Evolutionary conservation across 116 monocot genomes (phyloP).

Genomic region (Iris pallida): DNA sequence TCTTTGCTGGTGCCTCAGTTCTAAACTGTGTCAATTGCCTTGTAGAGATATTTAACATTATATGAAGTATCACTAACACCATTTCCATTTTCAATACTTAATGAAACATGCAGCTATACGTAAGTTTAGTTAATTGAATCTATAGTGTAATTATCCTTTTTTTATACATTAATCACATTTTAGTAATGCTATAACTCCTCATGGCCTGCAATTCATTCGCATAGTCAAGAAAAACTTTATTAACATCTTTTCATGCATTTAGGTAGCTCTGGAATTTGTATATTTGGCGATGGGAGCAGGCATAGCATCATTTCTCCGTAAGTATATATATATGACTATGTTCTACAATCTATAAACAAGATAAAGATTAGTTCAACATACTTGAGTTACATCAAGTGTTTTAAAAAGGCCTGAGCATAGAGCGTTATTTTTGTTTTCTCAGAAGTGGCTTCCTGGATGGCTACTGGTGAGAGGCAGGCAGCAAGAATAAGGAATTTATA

Average conservation of each 20-base stretch:
- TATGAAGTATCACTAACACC: no score
- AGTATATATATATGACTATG: conserved; percentile 18
- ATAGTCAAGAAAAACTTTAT: background rate
- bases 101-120: background rate
- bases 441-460: conserved; percentile 43
- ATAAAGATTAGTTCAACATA: background rate
- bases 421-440: background rate
- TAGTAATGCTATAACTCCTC: background rate
- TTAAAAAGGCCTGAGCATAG: background rate
- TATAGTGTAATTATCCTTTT: background rate
- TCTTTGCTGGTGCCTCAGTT: no score
- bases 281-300: conserved; percentile 45
- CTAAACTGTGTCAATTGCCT: no score
- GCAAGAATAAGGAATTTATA: conserved; percentile 51
- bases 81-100: no score
- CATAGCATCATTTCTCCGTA: conserved; percentile 43
- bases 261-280: conserved; percentile 42
- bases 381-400: background rate
- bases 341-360: background rate
- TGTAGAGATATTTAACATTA: no score
- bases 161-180: background rate
- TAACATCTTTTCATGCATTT: background rate
- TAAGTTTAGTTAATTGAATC: background rate
- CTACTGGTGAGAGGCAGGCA: conserved; percentile 38
- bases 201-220: background rate